Evolutionary conservation across 164 flowering plant species (phyloP).

Genomic region (Magnolia sinica): DNA sequence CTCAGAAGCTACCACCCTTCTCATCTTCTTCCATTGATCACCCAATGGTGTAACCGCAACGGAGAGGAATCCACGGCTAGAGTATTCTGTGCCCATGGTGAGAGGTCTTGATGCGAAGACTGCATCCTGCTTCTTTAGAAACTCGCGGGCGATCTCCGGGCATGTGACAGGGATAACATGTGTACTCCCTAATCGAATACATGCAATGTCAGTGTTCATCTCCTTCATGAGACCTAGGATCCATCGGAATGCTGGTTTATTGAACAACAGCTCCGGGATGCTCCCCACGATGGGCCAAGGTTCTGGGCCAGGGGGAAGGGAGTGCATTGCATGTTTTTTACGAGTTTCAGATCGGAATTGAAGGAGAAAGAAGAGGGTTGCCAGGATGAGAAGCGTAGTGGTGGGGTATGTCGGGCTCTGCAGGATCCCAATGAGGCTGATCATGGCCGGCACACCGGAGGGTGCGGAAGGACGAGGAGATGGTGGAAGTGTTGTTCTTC

Average conservation of each 20-base stretch:
- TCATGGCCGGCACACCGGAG: neutral
- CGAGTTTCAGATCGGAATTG: too few species aligned
- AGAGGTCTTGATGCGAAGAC: slow-evolving; percentile 27
- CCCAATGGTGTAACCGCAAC: slow-evolving; percentile 25
- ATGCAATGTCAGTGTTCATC: slow-evolving; percentile 19
- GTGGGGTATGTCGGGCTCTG: too few species aligned
- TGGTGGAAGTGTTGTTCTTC: neutral
- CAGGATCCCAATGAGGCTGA: too few species aligned
- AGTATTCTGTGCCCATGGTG: slow-evolving; percentile 21
- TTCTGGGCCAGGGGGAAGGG: slow-evolving; percentile 32
- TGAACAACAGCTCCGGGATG: slow-evolving; percentile 13
- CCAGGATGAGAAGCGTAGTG: too few species aligned
- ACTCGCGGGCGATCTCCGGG: slow-evolving; percentile 25
- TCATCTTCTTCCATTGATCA: slow-evolving; percentile 43
- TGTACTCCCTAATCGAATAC: slow-evolving; percentile 20
- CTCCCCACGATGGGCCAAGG: slow-evolving; percentile 31
- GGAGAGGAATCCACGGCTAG: slow-evolving; percentile 26
- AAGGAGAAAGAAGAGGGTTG: too few species aligned
- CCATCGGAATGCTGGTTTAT: slow-evolving; percentile 30
- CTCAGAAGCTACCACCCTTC: slow-evolving; percentile 27
- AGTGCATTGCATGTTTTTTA: too few species aligned
- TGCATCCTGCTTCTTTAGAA: slow-evolving; percentile 32
- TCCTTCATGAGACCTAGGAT: slow-evolving; percentile 20
- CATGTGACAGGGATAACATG: slow-evolving; percentile 30
- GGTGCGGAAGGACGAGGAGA: neutral